phyloP scores from a whole-genome alignment of 306 rosid genomes.

The Prosopis cineraria region DNA sequence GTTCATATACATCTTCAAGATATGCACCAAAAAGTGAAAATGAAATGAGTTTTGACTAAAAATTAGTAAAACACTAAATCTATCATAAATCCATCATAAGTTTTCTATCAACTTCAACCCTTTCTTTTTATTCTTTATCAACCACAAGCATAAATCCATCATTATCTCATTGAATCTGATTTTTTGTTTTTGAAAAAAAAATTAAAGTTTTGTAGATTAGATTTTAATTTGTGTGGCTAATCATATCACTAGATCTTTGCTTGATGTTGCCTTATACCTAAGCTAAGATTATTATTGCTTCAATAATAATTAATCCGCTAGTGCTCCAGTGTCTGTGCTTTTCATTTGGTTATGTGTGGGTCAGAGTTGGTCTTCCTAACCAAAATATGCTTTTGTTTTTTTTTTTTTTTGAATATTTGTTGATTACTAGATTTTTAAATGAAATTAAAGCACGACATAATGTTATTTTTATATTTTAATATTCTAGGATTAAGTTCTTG shows the following conservation, averaged over 20 bases:
- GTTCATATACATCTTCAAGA: not conserved
- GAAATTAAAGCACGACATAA: not conserved
- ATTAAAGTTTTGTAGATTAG: not conserved
- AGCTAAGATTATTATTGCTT: not conserved
- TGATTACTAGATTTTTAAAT: not conserved
- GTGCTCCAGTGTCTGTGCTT: not conserved
- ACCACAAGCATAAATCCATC: not conserved
- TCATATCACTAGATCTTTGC: constrained; percentile 2
- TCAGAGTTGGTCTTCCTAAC: not conserved
- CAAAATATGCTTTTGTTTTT: not conserved
- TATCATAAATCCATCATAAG: no score
- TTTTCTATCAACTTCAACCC: not conserved
- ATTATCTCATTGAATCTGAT: not conserved
- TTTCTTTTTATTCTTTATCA: not conserved
- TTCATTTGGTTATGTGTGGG: constrained; percentile 22
- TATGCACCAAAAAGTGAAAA: not conserved
- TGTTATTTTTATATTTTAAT: not conserved
- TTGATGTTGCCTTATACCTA: constrained; percentile 8
- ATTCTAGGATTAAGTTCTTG: not conserved
- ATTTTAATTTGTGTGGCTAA: not conserved
- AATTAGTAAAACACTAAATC: not conserved
- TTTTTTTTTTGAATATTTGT: not conserved
- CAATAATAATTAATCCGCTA: constrained; percentile 24
- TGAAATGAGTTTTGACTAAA: not conserved
- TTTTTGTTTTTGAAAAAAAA: not conserved